Evolutionary conservation across 2,329 filamentous ascomycete genomes (phyloP).

Genomic region (Fusarium devonianum): DNA sequence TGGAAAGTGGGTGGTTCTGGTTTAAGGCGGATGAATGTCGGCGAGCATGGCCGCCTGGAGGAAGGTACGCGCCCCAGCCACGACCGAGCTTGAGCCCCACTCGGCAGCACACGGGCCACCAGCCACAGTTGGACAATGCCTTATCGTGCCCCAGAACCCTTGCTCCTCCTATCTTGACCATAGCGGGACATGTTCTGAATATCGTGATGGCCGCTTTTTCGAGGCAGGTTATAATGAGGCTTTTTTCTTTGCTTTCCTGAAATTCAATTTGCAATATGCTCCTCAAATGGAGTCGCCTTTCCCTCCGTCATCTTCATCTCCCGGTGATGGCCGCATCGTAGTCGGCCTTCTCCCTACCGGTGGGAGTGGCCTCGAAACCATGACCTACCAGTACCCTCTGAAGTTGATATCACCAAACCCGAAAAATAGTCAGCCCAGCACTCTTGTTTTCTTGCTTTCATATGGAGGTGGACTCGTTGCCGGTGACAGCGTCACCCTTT

Average conservation of each 20-base stretch:
- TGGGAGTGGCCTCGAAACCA: slow-evolving; percentile 73
- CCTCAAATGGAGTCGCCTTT: slow-evolving; percentile 72
- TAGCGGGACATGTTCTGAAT: background rate
- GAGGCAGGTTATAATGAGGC: too few relatives aligned
- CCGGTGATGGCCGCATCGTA: slow-evolving; percentile 81
- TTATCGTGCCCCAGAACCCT: background rate
- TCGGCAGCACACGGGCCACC: slow-evolving; percentile 17
- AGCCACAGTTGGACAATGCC: slow-evolving; percentile 27
- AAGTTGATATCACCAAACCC: slow-evolving; percentile 88
- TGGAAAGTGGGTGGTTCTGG: slow-evolving; percentile 37
- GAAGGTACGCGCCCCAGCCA: slow-evolving; percentile 20
- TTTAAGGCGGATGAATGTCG: slow-evolving; percentile 39
- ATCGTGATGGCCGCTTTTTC: too few relatives aligned
- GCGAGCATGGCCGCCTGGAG: slow-evolving; percentile 13
- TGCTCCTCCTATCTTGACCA: background rate
- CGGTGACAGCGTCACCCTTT: slow-evolving; percentile 81
- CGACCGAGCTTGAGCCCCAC: slow-evolving; percentile 18
- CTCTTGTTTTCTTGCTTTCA: slow-evolving; percentile 87
- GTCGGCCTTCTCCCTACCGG: slow-evolving; percentile 75
- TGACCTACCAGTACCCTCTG: slow-evolving; percentile 92
- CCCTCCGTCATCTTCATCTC: slow-evolving; percentile 72
- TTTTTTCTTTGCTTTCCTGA: slow-evolving; percentile 1
- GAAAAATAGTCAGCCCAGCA: slow-evolving; percentile 67
- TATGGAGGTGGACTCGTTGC: slow-evolving; percentile 94
- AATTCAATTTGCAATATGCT: slow-evolving; percentile 30